These are phyloP conservation scores for Madurella fahalii DNA, from an alignment of 2,329 filamentous ascomycete genomes.

Conservation along the genomic window DNA sequence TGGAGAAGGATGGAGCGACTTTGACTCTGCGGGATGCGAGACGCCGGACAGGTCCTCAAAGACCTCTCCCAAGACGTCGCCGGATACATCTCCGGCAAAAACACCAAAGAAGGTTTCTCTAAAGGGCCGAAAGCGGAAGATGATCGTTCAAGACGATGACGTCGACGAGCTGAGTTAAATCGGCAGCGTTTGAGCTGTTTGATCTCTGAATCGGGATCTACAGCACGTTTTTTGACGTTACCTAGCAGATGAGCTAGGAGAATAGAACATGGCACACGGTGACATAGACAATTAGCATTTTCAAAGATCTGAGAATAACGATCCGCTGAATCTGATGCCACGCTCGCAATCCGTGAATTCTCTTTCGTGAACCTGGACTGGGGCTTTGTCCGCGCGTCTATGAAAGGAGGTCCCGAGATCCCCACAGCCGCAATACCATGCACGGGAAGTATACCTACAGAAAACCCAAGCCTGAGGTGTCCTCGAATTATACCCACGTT, in stretches of 20 bases:
- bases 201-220: background rate
- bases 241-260: background rate
- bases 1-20: conserved; percentile 28
- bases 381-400: no score
- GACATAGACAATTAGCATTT: background rate
- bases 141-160: conserved; percentile 19
- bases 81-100: conserved; percentile 8
- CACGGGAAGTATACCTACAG: no score
- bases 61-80: conserved; percentile 5
- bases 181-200: background rate
- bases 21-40: conserved; percentile 4
- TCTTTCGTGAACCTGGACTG: no score
- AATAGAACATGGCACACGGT: background rate
- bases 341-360: no score
- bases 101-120: conserved; percentile 6
- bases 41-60: background rate
- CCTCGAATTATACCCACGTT: no score
- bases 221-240: background rate
- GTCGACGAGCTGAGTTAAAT: conserved; percentile 18
- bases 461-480: no score
- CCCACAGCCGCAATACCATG: no score
- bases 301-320: background rate
- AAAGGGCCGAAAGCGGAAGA: conserved; percentile 18
- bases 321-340: no score
- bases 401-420: no score